A percentile compares a stretch with the other conserved stretches of the same genome.
These are phyloP conservation scores for Candida quercuum DNA, from an alignment of 805 yeast genomes.

Conservation along the genomic window DNA sequence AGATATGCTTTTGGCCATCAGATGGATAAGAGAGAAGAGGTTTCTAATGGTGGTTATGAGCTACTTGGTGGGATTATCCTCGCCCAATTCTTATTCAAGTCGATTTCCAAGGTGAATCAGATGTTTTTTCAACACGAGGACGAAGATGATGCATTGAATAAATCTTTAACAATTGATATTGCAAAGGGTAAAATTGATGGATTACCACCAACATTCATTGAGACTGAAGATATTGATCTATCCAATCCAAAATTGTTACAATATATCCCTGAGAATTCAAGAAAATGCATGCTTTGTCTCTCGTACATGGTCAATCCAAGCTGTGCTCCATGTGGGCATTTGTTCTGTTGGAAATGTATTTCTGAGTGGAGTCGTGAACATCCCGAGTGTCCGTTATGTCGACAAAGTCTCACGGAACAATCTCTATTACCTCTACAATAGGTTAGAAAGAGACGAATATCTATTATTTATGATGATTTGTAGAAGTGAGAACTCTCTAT, in stretches of 20 bases:
- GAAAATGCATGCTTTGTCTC: conserved; percentile 82
- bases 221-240: conserved; percentile 40
- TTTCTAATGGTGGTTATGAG: conserved; percentile 60
- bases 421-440: conserved; percentile 20
- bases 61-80: conserved; percentile 62
- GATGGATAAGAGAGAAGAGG: conserved; percentile 36
- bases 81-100: conserved; percentile 45
- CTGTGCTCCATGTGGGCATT: conserved; percentile 85
- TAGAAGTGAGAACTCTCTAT: not conserved
- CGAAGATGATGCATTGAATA: conserved; percentile 5
- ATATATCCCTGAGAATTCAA: conserved; percentile 62
- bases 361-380: conserved; percentile 84
- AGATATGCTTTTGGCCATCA: conserved; percentile 72
- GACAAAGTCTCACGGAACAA: conserved; percentile 52
- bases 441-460: not conserved
- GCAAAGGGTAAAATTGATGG: conserved; percentile 9
- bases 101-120: conserved; percentile 9
- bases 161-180: conserved; percentile 2
- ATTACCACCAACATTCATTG: conserved; percentile 3
- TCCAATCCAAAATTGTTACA: conserved; percentile 52
- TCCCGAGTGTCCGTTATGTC: conserved; percentile 88
- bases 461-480: not conserved
- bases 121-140: conserved; percentile 6
- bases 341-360: conserved; percentile 90
- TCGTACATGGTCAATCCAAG: conserved; percentile 78